Percentiles rank a stretch among this genome's conserved stretches.
Evolutionary conservation across 1,284 basidiomycete genomes (phyloP).

Genomic region (Mycosarcoma mackinlayi): DNA sequence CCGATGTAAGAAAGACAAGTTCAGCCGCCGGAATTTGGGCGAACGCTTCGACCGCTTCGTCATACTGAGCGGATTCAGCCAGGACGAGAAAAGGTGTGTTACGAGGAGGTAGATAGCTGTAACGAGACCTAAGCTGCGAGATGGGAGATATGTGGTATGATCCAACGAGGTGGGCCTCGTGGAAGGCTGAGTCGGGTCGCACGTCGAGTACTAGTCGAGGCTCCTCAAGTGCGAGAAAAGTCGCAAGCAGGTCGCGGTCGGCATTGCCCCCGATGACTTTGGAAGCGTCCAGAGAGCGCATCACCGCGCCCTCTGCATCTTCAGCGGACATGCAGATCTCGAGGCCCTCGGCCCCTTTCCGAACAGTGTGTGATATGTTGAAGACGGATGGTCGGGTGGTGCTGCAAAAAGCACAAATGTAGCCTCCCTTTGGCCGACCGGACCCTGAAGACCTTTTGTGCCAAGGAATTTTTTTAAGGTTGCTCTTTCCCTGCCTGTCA

Average conservation of each 20-base stretch:
- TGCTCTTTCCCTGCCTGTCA: no score
- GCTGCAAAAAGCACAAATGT: no score
- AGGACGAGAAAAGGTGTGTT: slow-evolving; percentile 30
- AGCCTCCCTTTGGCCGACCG: no score
- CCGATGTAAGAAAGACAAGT: slow-evolving; percentile 16
- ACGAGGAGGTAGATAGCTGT: slow-evolving; percentile 46
- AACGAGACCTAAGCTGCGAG: slow-evolving; percentile 31
- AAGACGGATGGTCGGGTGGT: slow-evolving; percentile 1
- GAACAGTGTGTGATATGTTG: background rate
- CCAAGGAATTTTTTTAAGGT: background rate
- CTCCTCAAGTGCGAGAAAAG: slow-evolving; percentile 18
- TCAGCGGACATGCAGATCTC: slow-evolving; percentile 2
- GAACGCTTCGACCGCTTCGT: slow-evolving; percentile 24
- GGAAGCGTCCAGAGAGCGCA: background rate
- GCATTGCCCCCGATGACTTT: background rate
- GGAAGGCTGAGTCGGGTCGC: slow-evolving; percentile 22
- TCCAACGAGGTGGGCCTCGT: slow-evolving; percentile 26
- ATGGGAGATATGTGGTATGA: slow-evolving; percentile 35
- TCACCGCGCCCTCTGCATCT: background rate
- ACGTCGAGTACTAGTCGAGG: slow-evolving; percentile 41
- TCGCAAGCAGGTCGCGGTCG: slow-evolving; percentile 1
- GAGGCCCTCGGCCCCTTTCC: background rate
- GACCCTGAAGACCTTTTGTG: slow-evolving; percentile 2
- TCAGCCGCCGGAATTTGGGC: slow-evolving; percentile 7
- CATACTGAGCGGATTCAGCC: slow-evolving; percentile 9